These are phyloP conservation scores for Colletotrichum sp. DNA, from an alignment of 2,329 filamentous ascomycete genomes.

Conservation along the genomic window DNA sequence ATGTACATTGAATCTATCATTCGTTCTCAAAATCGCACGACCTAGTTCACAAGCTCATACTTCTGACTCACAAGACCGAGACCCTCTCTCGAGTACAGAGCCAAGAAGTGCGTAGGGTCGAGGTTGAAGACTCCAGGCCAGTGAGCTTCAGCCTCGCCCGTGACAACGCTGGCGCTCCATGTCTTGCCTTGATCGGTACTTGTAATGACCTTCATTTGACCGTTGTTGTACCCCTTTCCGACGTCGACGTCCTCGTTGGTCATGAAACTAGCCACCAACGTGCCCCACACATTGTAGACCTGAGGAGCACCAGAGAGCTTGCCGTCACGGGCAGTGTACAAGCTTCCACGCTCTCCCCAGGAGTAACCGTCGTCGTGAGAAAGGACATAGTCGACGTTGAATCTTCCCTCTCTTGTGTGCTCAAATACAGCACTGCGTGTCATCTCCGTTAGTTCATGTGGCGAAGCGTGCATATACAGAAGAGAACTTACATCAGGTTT, in stretches of 20 bases:
- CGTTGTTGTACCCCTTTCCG: conserved; percentile 21
- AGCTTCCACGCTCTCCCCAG: conserved; percentile 39
- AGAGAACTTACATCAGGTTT: conserved; percentile 35
- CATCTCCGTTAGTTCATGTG: neutral
- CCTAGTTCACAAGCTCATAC: neutral
- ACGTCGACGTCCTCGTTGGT: conserved; percentile 45
- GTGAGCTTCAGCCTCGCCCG: conserved; percentile 28
- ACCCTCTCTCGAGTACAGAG: conserved; percentile 30
- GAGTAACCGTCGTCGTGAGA: conserved; percentile 44
- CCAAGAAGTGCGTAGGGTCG: conserved; percentile 27
- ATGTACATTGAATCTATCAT: neutral
- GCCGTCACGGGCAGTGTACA: conserved; percentile 40
- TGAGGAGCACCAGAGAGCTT: conserved; percentile 45
- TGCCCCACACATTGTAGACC: conserved; percentile 45
- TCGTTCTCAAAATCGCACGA: neutral
- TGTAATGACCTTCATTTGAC: conserved; percentile 32
- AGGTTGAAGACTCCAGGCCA: conserved; percentile 34
- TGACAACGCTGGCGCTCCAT: conserved; percentile 30
- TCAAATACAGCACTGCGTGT: conserved; percentile 43
- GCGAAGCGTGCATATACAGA: neutral
- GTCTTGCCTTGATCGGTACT: conserved; percentile 28
- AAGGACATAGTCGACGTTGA: conserved; percentile 40
- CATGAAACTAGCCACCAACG: conserved; percentile 47
- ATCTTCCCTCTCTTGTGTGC: conserved; percentile 35
- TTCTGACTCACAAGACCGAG: conserved; percentile 28